Percentiles rank a stretch among this genome's conserved stretches.
These are phyloP conservation scores for Tulasnella sp. DNA, from an alignment of 768 basidiomycete genomes.

Conservation along the genomic window DNA sequence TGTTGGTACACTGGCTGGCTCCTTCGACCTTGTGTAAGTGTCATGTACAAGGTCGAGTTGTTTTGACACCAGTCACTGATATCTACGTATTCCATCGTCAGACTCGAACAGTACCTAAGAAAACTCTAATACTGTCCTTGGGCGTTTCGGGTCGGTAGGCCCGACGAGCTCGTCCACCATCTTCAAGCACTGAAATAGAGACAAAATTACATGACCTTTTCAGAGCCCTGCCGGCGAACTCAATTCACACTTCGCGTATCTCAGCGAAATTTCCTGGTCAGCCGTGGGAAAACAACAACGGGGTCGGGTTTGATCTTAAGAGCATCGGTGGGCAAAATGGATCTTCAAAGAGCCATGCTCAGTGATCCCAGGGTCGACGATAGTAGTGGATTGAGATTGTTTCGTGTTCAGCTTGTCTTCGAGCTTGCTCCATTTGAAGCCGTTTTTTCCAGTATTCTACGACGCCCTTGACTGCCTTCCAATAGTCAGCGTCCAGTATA, in stretches of 20 bases:
- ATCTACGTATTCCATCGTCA: no score
- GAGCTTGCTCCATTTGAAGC: slow-evolving; percentile 5
- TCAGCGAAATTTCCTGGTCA: slow-evolving; percentile 15
- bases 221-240: no score
- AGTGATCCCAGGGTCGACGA: neutral
- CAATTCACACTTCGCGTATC: no score
- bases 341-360: neutral
- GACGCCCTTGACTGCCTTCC: neutral
- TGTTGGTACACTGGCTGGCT: no score
- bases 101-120: no score
- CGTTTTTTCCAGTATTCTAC: slow-evolving; percentile 12
- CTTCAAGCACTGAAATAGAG: slow-evolving; percentile 6
- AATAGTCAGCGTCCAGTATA: neutral
- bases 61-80: no score
- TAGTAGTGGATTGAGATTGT: slow-evolving; percentile 7
- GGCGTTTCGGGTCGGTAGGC: slow-evolving; percentile 10
- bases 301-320: neutral
- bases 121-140: no score
- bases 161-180: slow-evolving; percentile 7
- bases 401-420: slow-evolving; percentile 10
- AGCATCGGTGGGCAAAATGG: no score
- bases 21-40: no score
- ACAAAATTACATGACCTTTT: no score
- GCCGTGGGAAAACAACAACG: slow-evolving; percentile 12
- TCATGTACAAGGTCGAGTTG: no score